These are phyloP conservation scores for Talaromyces albobiverticillius DNA, from an alignment of 2,329 filamentous ascomycete genomes.

Conservation along the genomic window DNA sequence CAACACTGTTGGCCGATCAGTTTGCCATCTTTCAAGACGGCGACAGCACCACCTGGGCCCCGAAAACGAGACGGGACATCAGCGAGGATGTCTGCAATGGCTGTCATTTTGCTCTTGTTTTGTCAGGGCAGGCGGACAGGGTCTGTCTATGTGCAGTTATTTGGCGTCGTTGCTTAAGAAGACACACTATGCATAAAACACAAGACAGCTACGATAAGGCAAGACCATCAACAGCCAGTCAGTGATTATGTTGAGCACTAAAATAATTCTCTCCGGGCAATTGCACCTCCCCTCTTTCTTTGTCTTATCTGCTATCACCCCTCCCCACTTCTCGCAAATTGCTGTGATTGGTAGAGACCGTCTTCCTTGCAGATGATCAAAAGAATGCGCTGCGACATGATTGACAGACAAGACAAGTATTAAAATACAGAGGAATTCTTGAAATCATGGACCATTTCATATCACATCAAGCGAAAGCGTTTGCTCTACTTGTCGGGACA, in stretches of 20 bases:
- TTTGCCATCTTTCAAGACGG: slow-evolving; percentile 44
- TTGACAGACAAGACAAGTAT: too few species aligned
- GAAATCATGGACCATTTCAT: too few species aligned
- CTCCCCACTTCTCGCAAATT: slow-evolving; percentile 3
- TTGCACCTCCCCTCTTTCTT: not conserved
- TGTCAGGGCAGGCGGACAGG: not conserved
- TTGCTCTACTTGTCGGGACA: not conserved
- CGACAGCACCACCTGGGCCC: slow-evolving; percentile 44
- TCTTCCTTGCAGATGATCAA: too few species aligned
- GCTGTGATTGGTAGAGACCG: not conserved
- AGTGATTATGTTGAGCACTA: too few species aligned
- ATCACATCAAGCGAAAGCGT: not conserved
- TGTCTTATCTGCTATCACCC: not conserved
- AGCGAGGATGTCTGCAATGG: slow-evolving; percentile 16
- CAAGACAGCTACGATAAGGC: not conserved
- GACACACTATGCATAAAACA: not conserved
- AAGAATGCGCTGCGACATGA: too few species aligned
- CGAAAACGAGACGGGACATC: slow-evolving; percentile 23
- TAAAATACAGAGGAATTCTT: too few species aligned
- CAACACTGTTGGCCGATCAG: slow-evolving; percentile 38
- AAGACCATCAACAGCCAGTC: too few species aligned
- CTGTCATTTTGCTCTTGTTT: slow-evolving; percentile 2
- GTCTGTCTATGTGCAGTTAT: not conserved
- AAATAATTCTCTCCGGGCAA: not conserved
- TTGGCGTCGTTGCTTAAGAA: not conserved